A percentile compares a stretch with the other conserved stretches of the same genome.
These are phyloP conservation scores for Pichia gijzeniarum DNA, from an alignment of 805 yeast species.

Conservation along the genomic window DNA sequence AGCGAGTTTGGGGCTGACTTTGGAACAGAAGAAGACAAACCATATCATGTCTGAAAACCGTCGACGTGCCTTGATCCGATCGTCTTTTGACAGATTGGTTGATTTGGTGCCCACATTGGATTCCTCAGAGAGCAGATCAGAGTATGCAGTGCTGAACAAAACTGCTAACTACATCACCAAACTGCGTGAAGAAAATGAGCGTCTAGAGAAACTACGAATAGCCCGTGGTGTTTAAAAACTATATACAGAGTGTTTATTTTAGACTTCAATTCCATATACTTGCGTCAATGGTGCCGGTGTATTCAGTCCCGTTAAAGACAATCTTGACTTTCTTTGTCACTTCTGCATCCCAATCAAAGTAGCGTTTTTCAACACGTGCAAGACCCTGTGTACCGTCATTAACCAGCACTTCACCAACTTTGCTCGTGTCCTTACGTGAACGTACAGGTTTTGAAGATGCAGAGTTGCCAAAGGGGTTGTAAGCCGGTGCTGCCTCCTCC, in stretches of 20 bases:
- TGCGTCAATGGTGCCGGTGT: slow-evolving; percentile 4
- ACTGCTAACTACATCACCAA: slow-evolving; percentile 42
- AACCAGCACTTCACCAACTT: slow-evolving; percentile 58
- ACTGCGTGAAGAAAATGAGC: slow-evolving; percentile 43
- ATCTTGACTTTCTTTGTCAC: slow-evolving; percentile 3
- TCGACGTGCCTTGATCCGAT: slow-evolving; percentile 77
- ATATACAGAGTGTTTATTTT: not conserved
- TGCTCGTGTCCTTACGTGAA: slow-evolving; percentile 27
- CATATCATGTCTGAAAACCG: slow-evolving; percentile 62
- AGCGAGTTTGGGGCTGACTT: slow-evolving; percentile 15
- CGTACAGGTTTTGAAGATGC: slow-evolving; percentile 3
- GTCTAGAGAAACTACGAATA: slow-evolving; percentile 8
- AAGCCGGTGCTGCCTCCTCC: slow-evolving; percentile 4
- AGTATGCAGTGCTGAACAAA: slow-evolving; percentile 64
- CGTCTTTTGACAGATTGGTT: slow-evolving; percentile 73
- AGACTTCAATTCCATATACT: slow-evolving; percentile 7
- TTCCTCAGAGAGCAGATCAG: slow-evolving; percentile 72
- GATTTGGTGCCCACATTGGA: slow-evolving; percentile 66
- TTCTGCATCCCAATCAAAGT: slow-evolving; percentile 22
- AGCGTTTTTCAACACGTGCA: slow-evolving; percentile 45
- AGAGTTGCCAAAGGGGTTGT: slow-evolving; percentile 11
- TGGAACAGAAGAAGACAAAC: slow-evolving; percentile 31
- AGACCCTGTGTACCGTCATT: slow-evolving; percentile 58
- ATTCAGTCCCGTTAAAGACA: not conserved
- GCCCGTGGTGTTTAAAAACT: slow-evolving; percentile 10